Evolutionary conservation across 331 rosid species (phyloP), one percentile per base, ranked within the genome.

Genomic region (Arachis monticola): DNA sequence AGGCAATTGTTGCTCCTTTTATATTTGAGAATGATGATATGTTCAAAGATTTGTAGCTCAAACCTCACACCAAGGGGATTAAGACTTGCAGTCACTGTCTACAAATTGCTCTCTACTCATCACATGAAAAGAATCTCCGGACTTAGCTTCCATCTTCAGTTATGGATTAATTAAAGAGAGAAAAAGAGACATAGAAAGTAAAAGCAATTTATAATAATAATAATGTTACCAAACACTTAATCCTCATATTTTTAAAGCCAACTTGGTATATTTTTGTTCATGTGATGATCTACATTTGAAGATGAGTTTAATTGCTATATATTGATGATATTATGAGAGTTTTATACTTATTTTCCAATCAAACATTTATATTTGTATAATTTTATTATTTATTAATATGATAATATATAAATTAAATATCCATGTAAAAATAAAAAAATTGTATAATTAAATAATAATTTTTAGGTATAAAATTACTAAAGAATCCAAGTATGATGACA

Each of bases 91-190:
- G 88, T 91, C 88, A 62, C 74, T 64, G 48, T 77, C 81, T 68
- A 63, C 78, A 42, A 63, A 10, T 74, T 80, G 73, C 46, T 42
- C 74, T 72, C 82, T 27, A 57, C 78, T 1, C 73, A 69, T 80
- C 90, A 85, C 89, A 90, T 79, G 88, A 84, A 71, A 67, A 80
- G 77, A 86, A 86, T 84, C 92, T 74, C 64, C 44, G 38, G 78
- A 74, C 22, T 55, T 45, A 45, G 41, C 41, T 38, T 38, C 41
- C 5, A 38, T 38, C 41, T 38, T 38, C 41, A 38, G 5, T 38
- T 38, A 38, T 38, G 41, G 41, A 38, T 38, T 38, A 3, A 38
- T 38, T 38, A 3, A 38, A 38, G 41, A 38, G 41, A 38, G 1
- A 38, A 4, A 38, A 5, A 38, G 41, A 70, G 62, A 65, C 14